Conservation (phyloP, 2,329 filamentous ascomycete genomes). For the Cryphonectria carpinicola region DNA sequence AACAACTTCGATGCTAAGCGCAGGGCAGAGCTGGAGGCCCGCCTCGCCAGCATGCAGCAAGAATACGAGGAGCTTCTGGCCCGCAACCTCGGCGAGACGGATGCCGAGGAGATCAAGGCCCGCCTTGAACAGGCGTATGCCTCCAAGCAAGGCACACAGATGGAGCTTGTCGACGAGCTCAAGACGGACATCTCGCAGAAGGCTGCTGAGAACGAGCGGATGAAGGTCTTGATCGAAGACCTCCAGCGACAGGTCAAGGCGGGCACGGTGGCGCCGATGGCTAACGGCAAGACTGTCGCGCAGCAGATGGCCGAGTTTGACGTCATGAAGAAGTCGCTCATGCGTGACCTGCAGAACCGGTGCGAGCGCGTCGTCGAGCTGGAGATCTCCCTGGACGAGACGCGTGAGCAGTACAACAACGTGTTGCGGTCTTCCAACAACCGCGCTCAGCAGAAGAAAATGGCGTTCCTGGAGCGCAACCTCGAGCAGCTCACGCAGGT, state of each 20-base stretch:
- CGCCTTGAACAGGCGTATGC: constrained; percentile 77
- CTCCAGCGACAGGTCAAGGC: constrained; percentile 75
- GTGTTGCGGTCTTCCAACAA: constrained; percentile 96
- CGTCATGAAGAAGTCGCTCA: constrained; percentile 99
- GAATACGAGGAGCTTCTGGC: constrained; percentile 85
- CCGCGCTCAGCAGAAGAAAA: constrained; percentile 99
- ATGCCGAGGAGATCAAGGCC: constrained; percentile 83
- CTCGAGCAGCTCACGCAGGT: constrained; percentile 97
- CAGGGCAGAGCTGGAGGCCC: constrained; percentile 75
- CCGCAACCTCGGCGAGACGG: constrained; percentile 75
- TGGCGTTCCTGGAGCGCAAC: constrained; percentile 98
- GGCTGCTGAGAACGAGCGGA: constrained; percentile 78
- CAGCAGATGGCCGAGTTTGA: constrained; percentile 99
- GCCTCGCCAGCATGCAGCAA: constrained; percentile 73
- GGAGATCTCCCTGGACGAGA: constrained; percentile 96
- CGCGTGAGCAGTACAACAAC: constrained; percentile 98
- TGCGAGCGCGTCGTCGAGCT: constrained; percentile 98
- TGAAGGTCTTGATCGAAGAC: constrained; percentile 80
- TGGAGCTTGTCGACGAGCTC: constrained; percentile 75
- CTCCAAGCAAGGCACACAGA: constrained; percentile 73
- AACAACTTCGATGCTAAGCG: constrained; percentile 68
- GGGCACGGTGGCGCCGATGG: constrained; percentile 61
- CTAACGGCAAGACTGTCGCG: constrained; percentile 88
- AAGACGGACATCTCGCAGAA: constrained; percentile 77
- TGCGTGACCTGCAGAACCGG: constrained; percentile 97